Base-by-base conservation (phyloP, 108 stramenopile species). In the Fistulifera solaris region DNA sequence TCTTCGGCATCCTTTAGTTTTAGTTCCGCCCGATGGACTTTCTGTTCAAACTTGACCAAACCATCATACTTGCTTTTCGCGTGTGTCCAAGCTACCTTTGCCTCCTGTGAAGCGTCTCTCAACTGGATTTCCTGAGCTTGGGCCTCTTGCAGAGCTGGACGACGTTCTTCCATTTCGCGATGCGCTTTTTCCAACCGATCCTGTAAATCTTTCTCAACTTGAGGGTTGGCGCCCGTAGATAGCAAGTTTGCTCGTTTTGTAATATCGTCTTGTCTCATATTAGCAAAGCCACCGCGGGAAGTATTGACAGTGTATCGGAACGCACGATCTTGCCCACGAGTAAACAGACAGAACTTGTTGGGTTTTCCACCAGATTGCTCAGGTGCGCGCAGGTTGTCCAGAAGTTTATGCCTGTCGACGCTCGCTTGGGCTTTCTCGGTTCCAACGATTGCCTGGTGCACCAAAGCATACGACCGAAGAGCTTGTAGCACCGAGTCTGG, bases 401-500 rank as follows among this genome's bases (percentile, higher is more conserved):
- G 38, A 15, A 87, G 54, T 27, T 63, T 71, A 17, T 63, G 52
- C 25, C 65, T 66, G 43, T 81, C 78, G 23, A 94, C 27, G 26
- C 71, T 68, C 8, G 70, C 54, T 47, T 80, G 73, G 0, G 88
- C 82, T 17, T 55, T 49, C 0, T 89, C 88, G 22, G 62, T 62
- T 41, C 94, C 94, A 19, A 89, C 65, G 16, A 94, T 48, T 4
- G 85, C 87, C 22, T 63, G 72, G 56, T 94, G 73, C 8, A 93
- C 77, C 38, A 58, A 48, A 43, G 84, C 70, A 21, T 38, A 54
- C 1, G 51, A 60, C 12, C 75, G 60, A 40, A 95, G 74, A 8
- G 79, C 85, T 53, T 75, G 71, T 61, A 80, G 62, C 15, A 95
- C 83, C n/a, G 69, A 39, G 15, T 67, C 73, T 14, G 85, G 81